Conservation (phyloP, 164 flowering plant species). For the Pachysandra terminalis region DNA sequence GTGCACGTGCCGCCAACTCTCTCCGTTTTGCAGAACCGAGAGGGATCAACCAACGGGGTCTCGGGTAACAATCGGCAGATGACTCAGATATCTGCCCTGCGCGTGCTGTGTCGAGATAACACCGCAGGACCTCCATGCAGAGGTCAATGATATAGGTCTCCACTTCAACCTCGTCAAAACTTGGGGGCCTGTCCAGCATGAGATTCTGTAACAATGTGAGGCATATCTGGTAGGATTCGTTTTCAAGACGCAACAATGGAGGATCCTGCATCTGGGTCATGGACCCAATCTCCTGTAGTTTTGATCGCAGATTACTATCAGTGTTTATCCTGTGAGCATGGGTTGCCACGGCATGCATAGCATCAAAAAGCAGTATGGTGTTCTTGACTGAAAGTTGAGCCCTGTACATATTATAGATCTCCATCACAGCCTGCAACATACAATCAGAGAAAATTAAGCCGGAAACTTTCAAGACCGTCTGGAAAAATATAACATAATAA, state of each 20-base stretch:
- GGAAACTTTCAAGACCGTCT: constrained; percentile 1
- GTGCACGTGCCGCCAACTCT: constrained; percentile 89
- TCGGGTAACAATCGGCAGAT: constrained; percentile 20
- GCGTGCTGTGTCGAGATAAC: constrained; percentile 54
- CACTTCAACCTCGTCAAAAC: constrained; percentile 51
- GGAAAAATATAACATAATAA: neutral
- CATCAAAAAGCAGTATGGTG: constrained; percentile 57
- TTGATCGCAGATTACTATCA: constrained; percentile 47
- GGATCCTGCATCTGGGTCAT: constrained; percentile 97
- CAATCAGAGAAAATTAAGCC: constrained; percentile 2
- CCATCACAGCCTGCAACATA: constrained; percentile 80
- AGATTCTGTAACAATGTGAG: constrained; percentile 86
- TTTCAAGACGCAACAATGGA: constrained; percentile 88
- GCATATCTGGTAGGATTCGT: constrained; percentile 88
- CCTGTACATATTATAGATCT: constrained; percentile 81
- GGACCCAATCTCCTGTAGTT: constrained; percentile 79
- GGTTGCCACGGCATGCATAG: constrained; percentile 70
- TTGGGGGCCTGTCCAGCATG: constrained; percentile 45
- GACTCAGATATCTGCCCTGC: constrained; percentile 35
- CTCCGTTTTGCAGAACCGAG: constrained; percentile 82
- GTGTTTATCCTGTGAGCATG: constrained; percentile 87
- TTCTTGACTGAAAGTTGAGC: constrained; percentile 66
- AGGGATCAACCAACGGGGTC: constrained; percentile 61
- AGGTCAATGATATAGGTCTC: constrained; percentile 67
- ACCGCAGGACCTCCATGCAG: constrained; percentile 74